phyloP scores from a whole-genome alignment of 305 asterid genomes.

The Fraxinus angustifolia region DNA sequence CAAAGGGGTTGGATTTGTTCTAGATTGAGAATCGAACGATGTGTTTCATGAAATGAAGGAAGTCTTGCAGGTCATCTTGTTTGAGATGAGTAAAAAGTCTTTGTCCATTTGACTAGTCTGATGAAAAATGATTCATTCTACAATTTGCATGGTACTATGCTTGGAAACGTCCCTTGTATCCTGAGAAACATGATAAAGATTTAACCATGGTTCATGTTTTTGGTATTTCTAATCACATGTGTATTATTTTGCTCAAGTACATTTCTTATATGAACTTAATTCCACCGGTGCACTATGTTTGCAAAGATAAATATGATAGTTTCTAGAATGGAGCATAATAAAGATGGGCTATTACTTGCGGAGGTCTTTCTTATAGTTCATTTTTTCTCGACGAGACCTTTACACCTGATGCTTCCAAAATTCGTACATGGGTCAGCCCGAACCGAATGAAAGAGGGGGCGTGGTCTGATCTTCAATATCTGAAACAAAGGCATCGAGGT shows the following conservation, averaged over 20 bases:
- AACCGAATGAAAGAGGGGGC: no score
- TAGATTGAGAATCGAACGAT: not conserved
- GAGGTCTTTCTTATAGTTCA: no score
- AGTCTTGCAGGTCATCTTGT: not conserved
- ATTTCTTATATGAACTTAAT: not conserved
- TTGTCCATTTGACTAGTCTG: not conserved
- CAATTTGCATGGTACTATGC: not conserved
- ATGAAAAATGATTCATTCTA: not conserved
- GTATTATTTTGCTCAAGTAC: not conserved
- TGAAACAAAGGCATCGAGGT: no score
- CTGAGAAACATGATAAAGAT: no score
- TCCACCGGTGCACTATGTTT: not conserved
- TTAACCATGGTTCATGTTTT: no score
- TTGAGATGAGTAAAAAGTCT: not conserved
- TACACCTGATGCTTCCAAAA: no score
- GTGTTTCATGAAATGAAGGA: not conserved
- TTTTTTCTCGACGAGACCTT: no score
- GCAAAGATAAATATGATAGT: not conserved
- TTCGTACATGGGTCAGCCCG: no score
- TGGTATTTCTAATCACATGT: not conserved
- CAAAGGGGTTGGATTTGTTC: not conserved
- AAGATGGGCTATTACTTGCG: conserved; percentile 32
- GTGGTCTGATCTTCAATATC: no score
- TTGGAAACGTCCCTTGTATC: not conserved
- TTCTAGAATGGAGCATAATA: conserved; percentile 30